Percentiles rank a stretch among this genome's conserved stretches.
phyloP scores from a whole-genome alignment of 345 rosid genomes.

The Citrus mangshanensis region DNA sequence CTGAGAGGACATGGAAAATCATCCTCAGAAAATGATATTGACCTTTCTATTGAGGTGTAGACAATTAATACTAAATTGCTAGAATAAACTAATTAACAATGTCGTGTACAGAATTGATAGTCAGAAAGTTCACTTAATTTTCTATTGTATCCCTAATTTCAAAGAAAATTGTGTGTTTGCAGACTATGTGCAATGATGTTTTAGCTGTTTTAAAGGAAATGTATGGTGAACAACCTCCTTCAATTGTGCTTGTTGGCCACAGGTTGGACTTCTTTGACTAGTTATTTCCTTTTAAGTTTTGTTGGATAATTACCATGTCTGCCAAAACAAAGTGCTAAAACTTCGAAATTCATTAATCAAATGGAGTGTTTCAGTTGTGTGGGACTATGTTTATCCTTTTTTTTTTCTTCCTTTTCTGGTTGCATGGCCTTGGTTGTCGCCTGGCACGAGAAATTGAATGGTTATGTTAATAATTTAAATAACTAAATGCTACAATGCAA shows the following conservation, averaged over 20 bases:
- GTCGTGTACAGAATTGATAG: not conserved
- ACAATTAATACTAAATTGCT: not conserved
- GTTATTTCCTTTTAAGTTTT: not conserved
- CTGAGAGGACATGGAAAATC: conserved; percentile 96
- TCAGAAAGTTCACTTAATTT: not conserved
- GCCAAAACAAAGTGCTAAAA: conserved; percentile 7
- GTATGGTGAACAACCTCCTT: conserved; percentile 89
- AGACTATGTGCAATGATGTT: conserved; percentile 94
- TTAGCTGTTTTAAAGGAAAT: conserved; percentile 68
- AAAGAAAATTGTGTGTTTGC: conserved; percentile 32
- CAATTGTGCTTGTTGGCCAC: conserved; percentile 93
- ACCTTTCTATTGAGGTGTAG: conserved; percentile 79
- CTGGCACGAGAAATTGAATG: not conserved
- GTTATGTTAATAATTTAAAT: not conserved
- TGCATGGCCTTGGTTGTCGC: not conserved
- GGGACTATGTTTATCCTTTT: not conserved
- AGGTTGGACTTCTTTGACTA: conserved; percentile 43
- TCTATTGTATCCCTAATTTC: not conserved
- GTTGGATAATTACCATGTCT: not conserved
- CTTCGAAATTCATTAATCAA: not conserved
- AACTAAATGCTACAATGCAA: not conserved
- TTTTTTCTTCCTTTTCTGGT: not conserved
- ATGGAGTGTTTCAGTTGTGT: not conserved
- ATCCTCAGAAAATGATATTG: conserved; percentile 70
- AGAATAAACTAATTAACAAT: not conserved